A percentile compares a stretch with the other conserved stretches of the same genome.
Conservation (phyloP, 352 stramenopile species). For the Pythium angustatum region DNA sequence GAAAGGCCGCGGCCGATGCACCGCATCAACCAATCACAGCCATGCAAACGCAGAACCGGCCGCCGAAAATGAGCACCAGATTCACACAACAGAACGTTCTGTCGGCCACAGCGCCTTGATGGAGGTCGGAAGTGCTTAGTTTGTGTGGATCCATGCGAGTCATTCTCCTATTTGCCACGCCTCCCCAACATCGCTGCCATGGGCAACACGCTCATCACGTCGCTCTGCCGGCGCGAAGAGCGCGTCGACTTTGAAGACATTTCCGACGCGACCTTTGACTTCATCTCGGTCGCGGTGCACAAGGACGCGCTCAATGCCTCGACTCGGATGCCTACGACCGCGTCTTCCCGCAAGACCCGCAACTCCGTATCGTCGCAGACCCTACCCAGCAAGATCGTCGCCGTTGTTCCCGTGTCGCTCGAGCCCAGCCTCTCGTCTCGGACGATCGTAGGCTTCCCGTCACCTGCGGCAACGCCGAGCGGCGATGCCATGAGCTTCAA, state of each 20-base stretch:
- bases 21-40: background rate
- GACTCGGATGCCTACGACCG: slow-evolving; percentile 14
- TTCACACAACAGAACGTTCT: slow-evolving; percentile 9
- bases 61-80: background rate
- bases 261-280: slow-evolving; percentile 38
- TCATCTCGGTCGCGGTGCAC: slow-evolving; percentile 36
- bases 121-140: background rate
- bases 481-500: slow-evolving; percentile 36
- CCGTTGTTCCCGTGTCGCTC: slow-evolving; percentile 32
- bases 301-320: slow-evolving; percentile 8
- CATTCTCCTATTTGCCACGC: slow-evolving; percentile 32
- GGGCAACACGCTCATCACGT: slow-evolving; percentile 38
- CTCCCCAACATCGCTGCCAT: slow-evolving; percentile 12
- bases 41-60: no score
- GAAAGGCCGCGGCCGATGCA: no score
- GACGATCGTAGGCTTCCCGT: slow-evolving; percentile 18
- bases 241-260: slow-evolving; percentile 38
- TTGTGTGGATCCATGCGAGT: background rate
- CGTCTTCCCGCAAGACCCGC: slow-evolving; percentile 8
- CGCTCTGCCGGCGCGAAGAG: slow-evolving; percentile 29
- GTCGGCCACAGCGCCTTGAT: background rate
- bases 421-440: slow-evolving; percentile 22
- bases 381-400: slow-evolving; percentile 24
- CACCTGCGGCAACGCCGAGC: background rate
- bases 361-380: background rate